A percentile compares a stretch with the other conserved stretches of the same genome.
phyloP scores from a whole-genome alignment of 108 stramenopile species.

The Fragilaria crotonensis region DNA sequence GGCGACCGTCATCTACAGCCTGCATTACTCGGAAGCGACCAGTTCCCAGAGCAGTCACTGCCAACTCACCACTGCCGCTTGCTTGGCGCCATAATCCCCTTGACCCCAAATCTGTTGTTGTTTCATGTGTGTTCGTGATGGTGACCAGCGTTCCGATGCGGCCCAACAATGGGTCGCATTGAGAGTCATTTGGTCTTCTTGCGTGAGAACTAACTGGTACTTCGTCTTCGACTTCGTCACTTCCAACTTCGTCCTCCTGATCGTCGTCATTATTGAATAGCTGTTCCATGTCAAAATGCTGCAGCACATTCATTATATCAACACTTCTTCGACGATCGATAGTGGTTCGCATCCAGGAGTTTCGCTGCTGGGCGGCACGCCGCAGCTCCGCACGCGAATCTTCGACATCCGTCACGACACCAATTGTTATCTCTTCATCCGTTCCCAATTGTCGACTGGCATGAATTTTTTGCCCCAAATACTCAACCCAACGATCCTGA shows the following conservation, averaged over 20 bases:
- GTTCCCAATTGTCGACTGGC: constrained; percentile 29
- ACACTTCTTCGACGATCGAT: background rate
- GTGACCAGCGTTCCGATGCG: constrained; percentile 42
- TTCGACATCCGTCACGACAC: background rate
- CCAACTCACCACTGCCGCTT: constrained; percentile 19
- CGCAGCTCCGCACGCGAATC: background rate
- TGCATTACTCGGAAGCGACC: constrained; percentile 8
- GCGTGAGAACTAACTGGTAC: background rate
- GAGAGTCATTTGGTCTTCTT: constrained; percentile 14
- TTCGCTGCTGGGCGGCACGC: background rate
- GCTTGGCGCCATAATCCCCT: constrained; percentile 9
- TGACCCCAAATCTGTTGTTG: background rate
- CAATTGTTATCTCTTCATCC: background rate
- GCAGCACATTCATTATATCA: background rate
- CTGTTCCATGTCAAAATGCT: background rate
- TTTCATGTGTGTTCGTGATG: constrained; percentile 43
- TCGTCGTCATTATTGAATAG: background rate
- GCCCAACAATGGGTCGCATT: constrained; percentile 31
- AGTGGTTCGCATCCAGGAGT: background rate
- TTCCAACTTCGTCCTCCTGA: background rate
- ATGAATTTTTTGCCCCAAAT: constrained; percentile 4
- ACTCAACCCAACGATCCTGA: constrained; percentile 9
- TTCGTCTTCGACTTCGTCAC: background rate
- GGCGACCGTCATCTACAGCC: background rate
- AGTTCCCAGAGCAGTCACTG: constrained; percentile 39